Evolutionary conservation across 768 basidiomycete genomes (phyloP).

Genomic region (Mycena filopes): DNA sequence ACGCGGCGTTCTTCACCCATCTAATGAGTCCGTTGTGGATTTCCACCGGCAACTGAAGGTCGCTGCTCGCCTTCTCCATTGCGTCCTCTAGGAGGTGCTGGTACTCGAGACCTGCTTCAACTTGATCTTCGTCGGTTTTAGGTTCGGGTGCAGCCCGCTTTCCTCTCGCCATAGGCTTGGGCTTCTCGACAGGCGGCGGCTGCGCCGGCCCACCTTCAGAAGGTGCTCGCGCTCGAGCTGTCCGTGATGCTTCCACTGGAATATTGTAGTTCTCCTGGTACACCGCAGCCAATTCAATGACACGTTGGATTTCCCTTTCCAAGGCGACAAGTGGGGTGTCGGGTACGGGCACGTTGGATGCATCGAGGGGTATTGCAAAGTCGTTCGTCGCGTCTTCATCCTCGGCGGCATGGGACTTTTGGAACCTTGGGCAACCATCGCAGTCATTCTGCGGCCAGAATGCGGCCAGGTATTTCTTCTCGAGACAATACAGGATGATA

Average conservation of each 20-base stretch:
- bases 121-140: background rate
- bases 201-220: too few species aligned
- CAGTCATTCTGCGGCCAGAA: conserved; percentile 14
- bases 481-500: conserved; percentile 14
- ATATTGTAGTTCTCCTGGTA: conserved; percentile 8
- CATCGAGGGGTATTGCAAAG: too few species aligned
- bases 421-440: background rate
- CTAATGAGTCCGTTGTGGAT: background rate
- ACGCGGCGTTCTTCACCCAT: conserved; percentile 9
- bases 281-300: background rate
- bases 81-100: background rate
- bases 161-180: background rate
- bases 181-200: background rate
- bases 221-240: too few species aligned
- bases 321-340: too few species aligned
- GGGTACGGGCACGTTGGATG: too few species aligned
- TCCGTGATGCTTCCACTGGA: background rate
- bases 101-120: background rate
- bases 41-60: background rate
- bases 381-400: background rate
- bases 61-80: background rate
- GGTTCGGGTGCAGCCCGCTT: too few species aligned
- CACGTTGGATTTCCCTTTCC: background rate
- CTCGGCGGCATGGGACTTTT: background rate
- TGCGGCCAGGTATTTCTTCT: background rate